Base-by-base conservation (phyloP, 2,329 filamentous ascomycete species). In the Cytospora leucostoma region DNA sequence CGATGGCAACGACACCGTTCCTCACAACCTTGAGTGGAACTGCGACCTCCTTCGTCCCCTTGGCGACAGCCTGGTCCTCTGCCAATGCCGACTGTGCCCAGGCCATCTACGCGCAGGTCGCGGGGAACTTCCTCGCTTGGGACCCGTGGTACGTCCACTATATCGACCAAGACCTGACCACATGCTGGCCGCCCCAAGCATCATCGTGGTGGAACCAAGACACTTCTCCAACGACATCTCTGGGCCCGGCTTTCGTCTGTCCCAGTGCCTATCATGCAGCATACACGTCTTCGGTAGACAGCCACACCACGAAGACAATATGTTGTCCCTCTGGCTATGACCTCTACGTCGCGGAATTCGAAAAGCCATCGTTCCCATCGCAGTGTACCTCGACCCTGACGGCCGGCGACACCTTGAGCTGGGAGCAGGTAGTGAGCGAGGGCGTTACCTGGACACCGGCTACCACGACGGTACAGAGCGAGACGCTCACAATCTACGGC, bases 181-280 rank as follows among this genome's bases (percentile, higher is more conserved):
- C 54, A 7, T 64, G 62, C 54, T 64, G 62, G 62, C 62, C 62
- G 5, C 53, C 62, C n/a, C 44, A 64, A 49, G 62, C 62, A 13
- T 37, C 47, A n/a, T 19, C 47, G 8, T 64, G 62, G 62, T 64
- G 62, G 62, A 27, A 50, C 15, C 62, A 64, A 57, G 19, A 44
- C 37, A 38, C 34, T n/a, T 33, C 34, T 17, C 33, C 38, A 12
- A 33, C 51, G 15, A 64, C 56, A 5, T 35, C 33, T 13, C 51
- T 64, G 7, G 59, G 51, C 19, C 47, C 51, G 19, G 13, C 35
- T 13, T 65, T 65, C 44, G 38, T 38, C 3, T 65, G 59, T 10
- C 63, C 59, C 3, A 17, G 21, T 10, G 40, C 56, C 12, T 62
- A 56, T 37, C 49, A 65, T n/a, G 21, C 35, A 40, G 54, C 37